A percentile compares a stretch with the other conserved stretches of the same genome.
Evolutionary conservation across 192 early-diverging fungal genomes (phyloP).

Genomic region (Rhizoclosmatium globosum): DNA sequence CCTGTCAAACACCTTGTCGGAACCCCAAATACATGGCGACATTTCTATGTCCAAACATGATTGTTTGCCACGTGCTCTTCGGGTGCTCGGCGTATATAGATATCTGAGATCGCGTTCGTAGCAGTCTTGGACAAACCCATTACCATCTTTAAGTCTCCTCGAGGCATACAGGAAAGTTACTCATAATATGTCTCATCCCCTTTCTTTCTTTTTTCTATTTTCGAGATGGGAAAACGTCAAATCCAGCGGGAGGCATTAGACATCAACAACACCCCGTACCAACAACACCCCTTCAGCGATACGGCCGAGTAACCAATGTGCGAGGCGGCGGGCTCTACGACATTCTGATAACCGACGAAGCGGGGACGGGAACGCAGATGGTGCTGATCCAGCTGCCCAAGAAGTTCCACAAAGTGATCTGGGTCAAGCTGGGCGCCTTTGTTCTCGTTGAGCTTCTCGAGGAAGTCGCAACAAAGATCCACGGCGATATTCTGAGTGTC

Average conservation of each 20-base stretch:
- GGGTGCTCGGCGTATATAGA: no score
- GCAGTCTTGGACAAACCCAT: no score
- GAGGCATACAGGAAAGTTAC: no score
- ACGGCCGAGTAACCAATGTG: slow-evolving; percentile 15
- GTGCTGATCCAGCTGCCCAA: slow-evolving; percentile 17
- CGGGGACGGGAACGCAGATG: neutral
- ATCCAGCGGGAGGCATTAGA: slow-evolving; percentile 2
- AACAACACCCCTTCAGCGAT: neutral
- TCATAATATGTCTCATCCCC: no score
- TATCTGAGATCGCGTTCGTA: no score
- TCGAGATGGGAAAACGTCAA: slow-evolving; percentile 13
- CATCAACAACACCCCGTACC: neutral
- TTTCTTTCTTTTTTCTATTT: slow-evolving; percentile 7
- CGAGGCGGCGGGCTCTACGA: slow-evolving; percentile 25
- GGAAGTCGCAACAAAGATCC: slow-evolving; percentile 17
- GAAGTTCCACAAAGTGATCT: slow-evolving; percentile 23
- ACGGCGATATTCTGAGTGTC: slow-evolving; percentile 20
- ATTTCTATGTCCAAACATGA: no score
- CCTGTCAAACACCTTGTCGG: no score
- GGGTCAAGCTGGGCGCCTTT: slow-evolving; percentile 17
- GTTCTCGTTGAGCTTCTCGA: neutral
- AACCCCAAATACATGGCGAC: no score
- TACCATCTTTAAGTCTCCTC: no score
- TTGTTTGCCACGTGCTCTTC: no score
- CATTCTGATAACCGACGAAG: neutral